Conservation (phyloP, 495 filamentous ascomycete species). For the Aspergillus incahuasiensis region DNA sequence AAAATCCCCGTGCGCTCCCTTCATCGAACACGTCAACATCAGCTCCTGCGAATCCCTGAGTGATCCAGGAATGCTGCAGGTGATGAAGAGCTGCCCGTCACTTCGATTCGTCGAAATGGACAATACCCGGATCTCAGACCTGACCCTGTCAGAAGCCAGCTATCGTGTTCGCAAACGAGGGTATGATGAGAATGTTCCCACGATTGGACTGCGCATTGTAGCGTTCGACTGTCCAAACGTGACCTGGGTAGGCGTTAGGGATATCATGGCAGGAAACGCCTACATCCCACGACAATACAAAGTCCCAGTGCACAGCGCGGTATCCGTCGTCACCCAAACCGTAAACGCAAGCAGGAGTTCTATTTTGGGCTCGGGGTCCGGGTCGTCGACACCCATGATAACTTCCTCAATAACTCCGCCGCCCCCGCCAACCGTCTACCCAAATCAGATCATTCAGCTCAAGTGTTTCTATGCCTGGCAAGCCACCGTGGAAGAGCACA, state of each 20-base stretch:
- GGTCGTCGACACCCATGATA: slow-evolving; percentile 23
- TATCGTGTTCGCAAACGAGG: slow-evolving; percentile 64
- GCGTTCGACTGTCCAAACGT: slow-evolving; percentile 87
- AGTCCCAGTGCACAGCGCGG: slow-evolving; percentile 16
- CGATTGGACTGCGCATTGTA: slow-evolving; percentile 67
- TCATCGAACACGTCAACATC: slow-evolving; percentile 76
- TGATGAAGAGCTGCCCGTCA: slow-evolving; percentile 68
- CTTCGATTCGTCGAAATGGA: slow-evolving; percentile 80
- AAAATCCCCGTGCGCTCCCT: slow-evolving; percentile 62
- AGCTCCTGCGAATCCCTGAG: slow-evolving; percentile 84
- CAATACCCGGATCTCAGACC: slow-evolving; percentile 85
- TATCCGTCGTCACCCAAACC: slow-evolving; percentile 27
- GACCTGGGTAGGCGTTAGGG: slow-evolving; percentile 88
- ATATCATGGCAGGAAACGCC: slow-evolving; percentile 79
- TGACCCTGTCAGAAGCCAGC: slow-evolving; percentile 84
- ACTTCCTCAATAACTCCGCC: slow-evolving; percentile 34
- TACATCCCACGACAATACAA: slow-evolving; percentile 48
- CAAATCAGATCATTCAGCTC: slow-evolving; percentile 71
- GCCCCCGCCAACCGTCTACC: slow-evolving; percentile 40
- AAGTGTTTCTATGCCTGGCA: slow-evolving; percentile 97
- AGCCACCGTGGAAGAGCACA: slow-evolving; percentile 89
- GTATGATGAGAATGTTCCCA: slow-evolving; percentile 47
- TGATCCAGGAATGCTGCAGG: slow-evolving; percentile 77
- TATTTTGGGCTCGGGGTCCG: not conserved
- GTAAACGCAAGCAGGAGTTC: slow-evolving; percentile 24